Base-by-base conservation (phyloP, 345 rosid genomes). In the Reutealis trisperma region DNA sequence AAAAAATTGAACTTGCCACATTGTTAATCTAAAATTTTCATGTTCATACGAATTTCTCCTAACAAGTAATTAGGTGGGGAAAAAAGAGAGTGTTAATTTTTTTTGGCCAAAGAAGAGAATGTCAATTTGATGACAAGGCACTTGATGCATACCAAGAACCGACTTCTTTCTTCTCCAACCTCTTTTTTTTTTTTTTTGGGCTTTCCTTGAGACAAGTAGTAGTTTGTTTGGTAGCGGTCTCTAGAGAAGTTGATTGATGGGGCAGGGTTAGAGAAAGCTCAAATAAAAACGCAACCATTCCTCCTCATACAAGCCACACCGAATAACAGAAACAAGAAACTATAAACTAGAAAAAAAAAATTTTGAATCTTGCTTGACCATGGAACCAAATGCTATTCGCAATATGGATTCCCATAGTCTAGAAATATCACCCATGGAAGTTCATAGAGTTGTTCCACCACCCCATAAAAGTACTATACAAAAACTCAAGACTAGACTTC, bases 371-470 rank as follows among this genome's bases (percentile, higher is more conserved):
- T 19, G 19, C 32, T 34, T 54, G 21, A 32, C 25, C 45, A 85
- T 85, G 86, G 88, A 83, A 59, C 79, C 85, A 32, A 72, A 79
- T 77, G 34, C 74, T 37, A 27, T 77, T 69, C 60, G 42, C 19
- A 44, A 8, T 70, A 65, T 61, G 57, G 62, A 47, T 41, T 24
- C 51, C 72, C 79, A 61, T 67, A 79, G 78, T 82, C 83, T 83
- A 44, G 89, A 88, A 49, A 82, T 77, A 64, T 14, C 83, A 61
- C 51, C 87, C 77, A 87, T 89, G 90, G 94, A 89, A 81, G 85
- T 83, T 16, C 99, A 93, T 80, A 82, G 72, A 78, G 99, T 96
- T 34, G 91, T 78, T 41, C 82, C 87, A 27, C 99, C 99, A 58
- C 99, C 99, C 44, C 89, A 67, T 27, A 85, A 68, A 66, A 88